Evolutionary conservation across 2,329 filamentous ascomycete genomes (phyloP), one percentile per base, ranked within the genome.

Genomic region (Fusarium tuaranense): DNA sequence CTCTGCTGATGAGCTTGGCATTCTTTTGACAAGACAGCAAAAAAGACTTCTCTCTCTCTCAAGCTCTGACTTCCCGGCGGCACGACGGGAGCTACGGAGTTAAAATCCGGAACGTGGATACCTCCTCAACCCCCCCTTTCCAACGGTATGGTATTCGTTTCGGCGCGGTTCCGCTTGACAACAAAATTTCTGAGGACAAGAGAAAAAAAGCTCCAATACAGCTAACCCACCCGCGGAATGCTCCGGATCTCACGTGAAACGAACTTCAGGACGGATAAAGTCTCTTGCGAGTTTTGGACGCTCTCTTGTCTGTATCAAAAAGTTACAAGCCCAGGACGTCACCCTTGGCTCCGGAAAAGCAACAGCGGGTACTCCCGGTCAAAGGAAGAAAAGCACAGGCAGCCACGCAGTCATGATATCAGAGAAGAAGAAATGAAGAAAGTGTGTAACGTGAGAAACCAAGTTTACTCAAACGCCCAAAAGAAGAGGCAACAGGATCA

Each of bases 41-140:
- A 9, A 62, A 63, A 6, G 25, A 5, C 27, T 27, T 27, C 27
- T 9, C 27, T 25, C 10, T 18, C 38, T 41, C 39, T 22, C 48
- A 61, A 63, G 62, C 62, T 72, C 53, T 34, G 32, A 44, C 65
- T 51, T 67, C 18, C 51, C 44, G 38, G 36, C 39, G 60, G 59
- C 34, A 60, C n/a, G 30, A 27, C 67, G 70, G 70, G 59, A 73
- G 62, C 69, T 60, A 73, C 51, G 51, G 70, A 48, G 18, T 14
- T 14, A 38, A 32, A 59, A 27, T 27, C 69, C 70, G 62, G 59
- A n/a, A 14, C 36, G 59, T 51, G 53, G 46, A 68, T 70, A 32
- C 32, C 5, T 13, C 27, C 27, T 30, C 27, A 30, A 22, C 62
- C 63, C 60, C 57, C 53, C 48, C 18, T 27, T 27, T 53, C 48